Conservation (phyloP, 2,329 filamentous ascomycete genomes). For the Pyricularia grisea region DNA sequence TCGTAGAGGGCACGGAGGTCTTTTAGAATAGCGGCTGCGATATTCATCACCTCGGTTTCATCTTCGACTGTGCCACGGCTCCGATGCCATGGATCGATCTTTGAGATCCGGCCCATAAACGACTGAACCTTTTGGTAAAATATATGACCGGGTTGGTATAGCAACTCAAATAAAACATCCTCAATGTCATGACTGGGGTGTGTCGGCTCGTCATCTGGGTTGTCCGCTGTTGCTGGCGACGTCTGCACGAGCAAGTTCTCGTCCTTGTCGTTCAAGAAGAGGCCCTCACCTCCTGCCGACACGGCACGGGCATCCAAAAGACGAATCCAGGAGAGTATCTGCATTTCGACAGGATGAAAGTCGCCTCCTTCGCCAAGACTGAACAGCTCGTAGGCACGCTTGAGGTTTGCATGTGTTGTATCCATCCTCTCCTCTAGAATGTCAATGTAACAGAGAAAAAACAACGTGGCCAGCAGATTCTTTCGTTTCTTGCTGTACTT, state of each 20-base stretch:
- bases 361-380: constrained; percentile 27
- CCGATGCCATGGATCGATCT: constrained; percentile 47
- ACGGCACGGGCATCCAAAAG: constrained; percentile 45
- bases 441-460: constrained; percentile 45
- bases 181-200: constrained; percentile 25
- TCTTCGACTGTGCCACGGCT: constrained; percentile 46
- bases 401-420: constrained; percentile 38
- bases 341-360: constrained; percentile 31
- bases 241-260: constrained; percentile 34
- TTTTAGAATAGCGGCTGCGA: constrained; percentile 37
- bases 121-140: constrained; percentile 50
- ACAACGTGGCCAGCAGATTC: constrained; percentile 37
- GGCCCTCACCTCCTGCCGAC: constrained; percentile 44
- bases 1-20: constrained; percentile 42
- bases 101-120: constrained; percentile 46
- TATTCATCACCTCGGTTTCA: constrained; percentile 47
- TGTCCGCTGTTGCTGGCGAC: constrained; percentile 24
- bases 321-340: constrained; percentile 43
- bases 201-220: constrained; percentile 21
- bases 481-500: constrained; percentile 24
- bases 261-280: constrained; percentile 39
- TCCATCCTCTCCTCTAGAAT: constrained; percentile 31
- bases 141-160: constrained; percentile 44
- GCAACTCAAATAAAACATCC: constrained; percentile 41
- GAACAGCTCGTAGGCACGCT: constrained; percentile 38